Evolutionary conservation across 192 early-diverging fungal genomes (phyloP), one percentile per base, ranked within the genome.

Genomic region (Coemansia sp.): DNA sequence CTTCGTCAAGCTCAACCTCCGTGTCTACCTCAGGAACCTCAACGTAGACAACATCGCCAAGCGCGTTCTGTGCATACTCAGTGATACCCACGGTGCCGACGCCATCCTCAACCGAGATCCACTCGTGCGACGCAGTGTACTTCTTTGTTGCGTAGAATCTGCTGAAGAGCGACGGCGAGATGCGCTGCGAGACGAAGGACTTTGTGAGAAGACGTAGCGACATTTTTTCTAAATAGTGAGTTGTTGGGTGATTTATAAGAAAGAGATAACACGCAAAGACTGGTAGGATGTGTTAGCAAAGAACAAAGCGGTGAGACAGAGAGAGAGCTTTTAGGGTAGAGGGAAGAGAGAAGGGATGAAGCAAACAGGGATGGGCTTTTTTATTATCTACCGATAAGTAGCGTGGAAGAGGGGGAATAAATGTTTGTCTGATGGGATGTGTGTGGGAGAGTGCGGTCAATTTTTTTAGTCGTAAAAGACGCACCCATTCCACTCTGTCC

Each of bases 1-100:
- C 42, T 2, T 85, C 89, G 81, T 69, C 64, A 19, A 47, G 24
- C 17, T 77, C 81, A n/a, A 92, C 83, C 23, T 62, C 51, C 30
- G 68, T 71, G 50, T 87, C 89, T 14, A 87, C 81, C 25, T 83
- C 77, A 30, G 93, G 92, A n/a, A 89, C 65, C 76, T 96, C 94
- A 19, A 91, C 89, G 69, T 84, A 98, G 45, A 98, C 95, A 43
- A 98, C 88, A 61, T 98, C 95, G 51, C 95, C 95, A 19, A 98
- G 88, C 12, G 89, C 81, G 50, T 82, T 84, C 68, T 94, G 92
- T 30, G 95, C 95, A 59, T 93, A 92, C 59, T 95, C 83, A 48
- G 93, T 93, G 72, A 98, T 89, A 42, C 95, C 95, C 23, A 98
- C 67, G 27, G 92, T 95, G 39, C 85, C 95, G 49, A 92, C 61